Conservation (phyloP, 176 grass and related monocot genomes). For the Carex kokanica region DNA sequence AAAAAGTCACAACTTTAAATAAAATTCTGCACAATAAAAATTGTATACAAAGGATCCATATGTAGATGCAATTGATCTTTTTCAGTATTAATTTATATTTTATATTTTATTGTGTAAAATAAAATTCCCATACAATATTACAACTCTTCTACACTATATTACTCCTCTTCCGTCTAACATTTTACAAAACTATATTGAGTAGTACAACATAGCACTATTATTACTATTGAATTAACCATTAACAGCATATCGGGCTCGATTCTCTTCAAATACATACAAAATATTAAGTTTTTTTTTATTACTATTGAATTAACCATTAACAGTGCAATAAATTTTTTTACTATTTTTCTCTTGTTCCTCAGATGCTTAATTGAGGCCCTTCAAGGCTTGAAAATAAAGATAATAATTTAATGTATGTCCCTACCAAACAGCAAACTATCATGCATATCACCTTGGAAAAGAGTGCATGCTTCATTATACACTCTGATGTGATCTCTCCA, state of each 20-base stretch:
- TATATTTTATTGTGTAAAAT: not conserved
- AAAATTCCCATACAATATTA: not conserved
- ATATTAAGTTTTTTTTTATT: not conserved
- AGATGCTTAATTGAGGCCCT: not conserved
- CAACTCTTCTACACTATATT: not conserved
- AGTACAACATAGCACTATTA: not conserved
- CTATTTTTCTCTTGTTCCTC: not conserved
- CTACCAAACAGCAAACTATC: not conserved
- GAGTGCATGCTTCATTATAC: not conserved
- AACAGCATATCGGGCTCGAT: not conserved
- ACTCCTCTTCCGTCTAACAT: not conserved
- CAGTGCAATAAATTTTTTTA: not conserved
- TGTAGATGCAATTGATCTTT: too few species aligned
- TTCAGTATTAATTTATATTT: too few species aligned
- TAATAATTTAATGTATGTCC: not conserved
- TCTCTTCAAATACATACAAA: not conserved
- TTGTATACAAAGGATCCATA: too few species aligned
- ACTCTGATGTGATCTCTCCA: not conserved
- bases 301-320: too few species aligned
- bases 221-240: not conserved
- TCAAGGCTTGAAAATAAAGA: not conserved
- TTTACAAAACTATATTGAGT: not conserved
- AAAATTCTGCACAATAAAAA: not conserved
- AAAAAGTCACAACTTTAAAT: not conserved
- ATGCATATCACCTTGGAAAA: not conserved